Evolutionary conservation across 306 rosid species (phyloP), one percentile per base, ranked within the genome.

Genomic region (Pyrus betulifolia): DNA sequence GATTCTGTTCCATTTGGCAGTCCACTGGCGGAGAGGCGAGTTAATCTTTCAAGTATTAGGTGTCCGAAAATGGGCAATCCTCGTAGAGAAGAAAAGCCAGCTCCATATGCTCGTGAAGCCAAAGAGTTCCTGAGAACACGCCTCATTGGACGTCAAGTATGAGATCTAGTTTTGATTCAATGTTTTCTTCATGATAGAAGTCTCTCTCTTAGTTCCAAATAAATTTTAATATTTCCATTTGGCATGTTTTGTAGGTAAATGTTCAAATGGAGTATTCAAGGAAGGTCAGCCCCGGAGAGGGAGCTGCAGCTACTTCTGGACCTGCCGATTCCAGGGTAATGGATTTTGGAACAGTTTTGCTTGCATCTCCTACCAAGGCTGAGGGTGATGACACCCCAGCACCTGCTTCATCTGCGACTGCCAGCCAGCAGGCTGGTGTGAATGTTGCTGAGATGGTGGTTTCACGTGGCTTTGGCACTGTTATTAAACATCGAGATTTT

Each of bases 81-180:
- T 75, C 98, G 99, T 11, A 86, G 96, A 70, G 99, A 96, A 55
- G 99, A 96, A 81, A 96, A 89, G 76, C 99, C 99, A 19, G 98
- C 98, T 52, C 93, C 99, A 57, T 92, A 96, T 86, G 99, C 99
- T 62, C 97, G 99, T 59, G 99, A 96, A 85, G 99, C 99, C 81
- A 96, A 91, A 85, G 99, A 96, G 82, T 90, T 96, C 76, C 85
- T 96, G 80, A 89, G 99, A 85, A 88, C 93, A 31, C 96, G 98
- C 55, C 93, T 96, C 69, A 82, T 96, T 81, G 99, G 97, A 61
- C 90, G 71, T 70, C 98, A 92, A 82, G 99, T 96, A 89, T 70
- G 93, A 73, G 67, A 38, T 58, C 57, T 69, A 75, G 42, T 58
- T 63, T 57, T 40, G 67, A 19, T 77, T 35, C 76, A 57, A 57